These are phyloP conservation scores for Russula virescens DNA, from an alignment of 768 basidiomycete species.

Conservation along the genomic window DNA sequence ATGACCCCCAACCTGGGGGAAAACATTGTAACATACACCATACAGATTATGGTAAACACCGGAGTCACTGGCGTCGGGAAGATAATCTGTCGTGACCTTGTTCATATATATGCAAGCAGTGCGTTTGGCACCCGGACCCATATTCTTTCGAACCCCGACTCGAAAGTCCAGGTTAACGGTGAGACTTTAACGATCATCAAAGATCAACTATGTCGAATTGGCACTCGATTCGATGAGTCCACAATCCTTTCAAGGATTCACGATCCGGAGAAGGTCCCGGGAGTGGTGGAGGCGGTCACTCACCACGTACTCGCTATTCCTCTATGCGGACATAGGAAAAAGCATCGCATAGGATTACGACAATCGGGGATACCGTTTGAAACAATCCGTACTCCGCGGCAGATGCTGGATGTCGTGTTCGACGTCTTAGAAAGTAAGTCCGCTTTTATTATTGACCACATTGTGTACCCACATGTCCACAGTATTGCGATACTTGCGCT, in stretches of 20 bases:
- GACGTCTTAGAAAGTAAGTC: background rate
- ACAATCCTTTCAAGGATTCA: slow-evolving; percentile 3
- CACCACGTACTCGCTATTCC: too few relatives aligned
- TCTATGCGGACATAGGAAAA: too few relatives aligned
- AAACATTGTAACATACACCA: background rate
- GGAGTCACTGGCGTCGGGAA: background rate
- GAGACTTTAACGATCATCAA: too few relatives aligned
- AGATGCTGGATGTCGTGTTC: background rate
- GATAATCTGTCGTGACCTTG: background rate
- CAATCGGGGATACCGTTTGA: too few relatives aligned
- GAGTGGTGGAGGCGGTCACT: background rate
- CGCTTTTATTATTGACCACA: background rate
- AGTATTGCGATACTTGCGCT: background rate
- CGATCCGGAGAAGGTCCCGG: background rate
- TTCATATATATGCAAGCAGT: background rate
- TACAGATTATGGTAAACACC: background rate
- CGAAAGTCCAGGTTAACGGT: too few relatives aligned
- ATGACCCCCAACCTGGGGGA: background rate
- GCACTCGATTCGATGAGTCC: background rate
- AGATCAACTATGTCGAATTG: background rate
- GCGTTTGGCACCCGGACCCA: background rate
- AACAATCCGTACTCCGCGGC: background rate
- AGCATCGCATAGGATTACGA: too few relatives aligned
- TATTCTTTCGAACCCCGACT: too few relatives aligned
- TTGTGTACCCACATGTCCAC: background rate